Conservation (phyloP, 371 early-diverging fungal genomes). For the Rhizomucor pusillus region DNA sequence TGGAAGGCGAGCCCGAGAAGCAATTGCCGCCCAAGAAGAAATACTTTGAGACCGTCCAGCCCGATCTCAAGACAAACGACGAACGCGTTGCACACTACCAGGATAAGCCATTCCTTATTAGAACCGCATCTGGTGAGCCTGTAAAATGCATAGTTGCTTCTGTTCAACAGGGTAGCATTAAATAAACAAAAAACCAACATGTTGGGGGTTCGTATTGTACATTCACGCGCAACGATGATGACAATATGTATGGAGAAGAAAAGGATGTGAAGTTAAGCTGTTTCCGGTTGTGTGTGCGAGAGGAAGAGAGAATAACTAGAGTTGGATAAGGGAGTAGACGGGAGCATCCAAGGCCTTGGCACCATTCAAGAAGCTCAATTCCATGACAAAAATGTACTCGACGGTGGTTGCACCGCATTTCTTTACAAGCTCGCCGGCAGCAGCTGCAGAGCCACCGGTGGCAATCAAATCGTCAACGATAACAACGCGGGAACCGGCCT, state of each 20-base stretch:
- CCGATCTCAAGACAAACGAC: constrained; percentile 83
- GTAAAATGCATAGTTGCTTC: constrained; percentile 58
- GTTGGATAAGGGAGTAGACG: constrained; percentile 83
- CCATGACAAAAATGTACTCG: constrained; percentile 90
- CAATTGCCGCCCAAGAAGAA: constrained; percentile 97
- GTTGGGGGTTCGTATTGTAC: no score
- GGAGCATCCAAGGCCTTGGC: constrained; percentile 76
- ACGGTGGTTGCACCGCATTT: constrained; percentile 75
- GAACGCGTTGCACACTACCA: constrained; percentile 72
- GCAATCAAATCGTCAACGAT: constrained; percentile 96
- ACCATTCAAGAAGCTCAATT: constrained; percentile 85
- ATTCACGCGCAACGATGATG: no score
- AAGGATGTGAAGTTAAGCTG: no score
- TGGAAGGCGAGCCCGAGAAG: constrained; percentile 86
- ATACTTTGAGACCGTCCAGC: constrained; percentile 95
- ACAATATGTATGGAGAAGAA: no score
- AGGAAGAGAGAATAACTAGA: constrained; percentile 31
- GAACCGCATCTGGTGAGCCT: constrained; percentile 57
- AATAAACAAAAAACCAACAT: constrained; percentile 52
- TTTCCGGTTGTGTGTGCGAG: no score
- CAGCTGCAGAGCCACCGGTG: constrained; percentile 89
- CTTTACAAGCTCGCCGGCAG: constrained; percentile 80
- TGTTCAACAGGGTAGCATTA: constrained; percentile 71
- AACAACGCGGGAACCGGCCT: constrained; percentile 82
- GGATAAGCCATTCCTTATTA: constrained; percentile 60